Conservation (phyloP, 2,329 filamentous ascomycete genomes). For the Botryotinia globosa region DNA sequence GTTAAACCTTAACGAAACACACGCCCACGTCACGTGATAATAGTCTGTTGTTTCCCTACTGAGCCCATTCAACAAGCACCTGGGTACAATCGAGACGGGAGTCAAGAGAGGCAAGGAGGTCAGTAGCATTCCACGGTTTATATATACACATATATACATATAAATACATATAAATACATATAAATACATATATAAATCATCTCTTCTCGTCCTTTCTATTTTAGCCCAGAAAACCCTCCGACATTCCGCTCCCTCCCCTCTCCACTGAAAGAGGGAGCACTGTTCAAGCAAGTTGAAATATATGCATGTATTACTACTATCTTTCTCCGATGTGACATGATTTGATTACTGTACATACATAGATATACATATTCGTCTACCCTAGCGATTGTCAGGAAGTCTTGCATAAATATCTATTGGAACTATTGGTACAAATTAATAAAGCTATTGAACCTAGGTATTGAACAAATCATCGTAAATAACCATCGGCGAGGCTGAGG, state of each 20-base stretch:
- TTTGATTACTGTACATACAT: too few relatives aligned
- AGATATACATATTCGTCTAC: background rate
- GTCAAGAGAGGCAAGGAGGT: background rate
- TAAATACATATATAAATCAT: too few relatives aligned
- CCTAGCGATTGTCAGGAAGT: background rate
- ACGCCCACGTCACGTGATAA: slow-evolving; percentile 3
- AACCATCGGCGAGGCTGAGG: slow-evolving; percentile 2
- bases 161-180: too few relatives aligned
- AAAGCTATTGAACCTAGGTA: background rate
- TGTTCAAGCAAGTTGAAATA: background rate
- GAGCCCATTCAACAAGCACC: background rate
- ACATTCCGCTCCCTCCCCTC: slow-evolving; percentile 1
- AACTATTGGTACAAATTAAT: background rate
- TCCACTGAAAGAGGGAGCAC: background rate
- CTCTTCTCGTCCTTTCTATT: background rate
- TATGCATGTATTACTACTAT: background rate
- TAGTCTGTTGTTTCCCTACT: background rate
- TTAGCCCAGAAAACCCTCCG: background rate
- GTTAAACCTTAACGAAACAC: background rate
- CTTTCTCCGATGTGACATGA: background rate
- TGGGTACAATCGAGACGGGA: too few relatives aligned
- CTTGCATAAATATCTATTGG: background rate
- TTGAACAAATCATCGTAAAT: background rate
- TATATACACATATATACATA: too few relatives aligned
- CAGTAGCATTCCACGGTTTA: background rate